Evolutionary conservation across 768 basidiomycete species (phyloP), one percentile per base, ranked within the genome.

Genomic region (Lentinula sp.): DNA sequence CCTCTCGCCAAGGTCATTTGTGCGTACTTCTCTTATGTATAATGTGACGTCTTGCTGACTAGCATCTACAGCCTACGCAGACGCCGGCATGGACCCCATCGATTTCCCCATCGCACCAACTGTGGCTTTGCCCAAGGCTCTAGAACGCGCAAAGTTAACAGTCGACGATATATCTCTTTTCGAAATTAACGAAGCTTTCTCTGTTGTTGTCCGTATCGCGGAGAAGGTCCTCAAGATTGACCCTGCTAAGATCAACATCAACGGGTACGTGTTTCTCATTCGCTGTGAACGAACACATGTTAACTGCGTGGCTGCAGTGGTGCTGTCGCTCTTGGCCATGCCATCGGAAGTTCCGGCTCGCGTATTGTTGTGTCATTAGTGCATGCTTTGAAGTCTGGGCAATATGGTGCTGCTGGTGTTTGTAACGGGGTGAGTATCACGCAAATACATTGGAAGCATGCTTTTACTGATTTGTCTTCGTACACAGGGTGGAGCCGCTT

Each of bases 171-270:
- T 99, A 65, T 81, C 94, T 49, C 81, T 89, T 53, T 99, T 93
- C 71, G 97, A 99, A 74, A 84, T 98, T 73, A 99, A 99, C 73
- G 96, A 99, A 74, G 96, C 96, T 31, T 99, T 98, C 83, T 95
- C 94, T 1, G 91, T 91, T 51, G 96, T 98, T 66, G 89, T 92
- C 66, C 84, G 89, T 54, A 89, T 96, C 57, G 91, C 90, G 2
- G 93, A 97, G 77, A 90, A 98, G 76, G 80, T 93, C 18, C 82
- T 96, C 64, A 79, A 80, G 59, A 81, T 99, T 64, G 89, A 93
- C 73, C 83, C 91, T 34, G 83, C 85, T 57, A 98, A 95, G 79
- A 84, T 98, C 71, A 98, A 99, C 70, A 79, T 89, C 55, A 84
- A 93, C 68, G 93, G 92, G 91, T 91, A 72, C 32, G 87, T 76